A percentile compares a stretch with the other conserved stretches of the same genome.
Conservation (phyloP, 352 stramenopile genomes). For the Globisporangium acanthophoron region DNA sequence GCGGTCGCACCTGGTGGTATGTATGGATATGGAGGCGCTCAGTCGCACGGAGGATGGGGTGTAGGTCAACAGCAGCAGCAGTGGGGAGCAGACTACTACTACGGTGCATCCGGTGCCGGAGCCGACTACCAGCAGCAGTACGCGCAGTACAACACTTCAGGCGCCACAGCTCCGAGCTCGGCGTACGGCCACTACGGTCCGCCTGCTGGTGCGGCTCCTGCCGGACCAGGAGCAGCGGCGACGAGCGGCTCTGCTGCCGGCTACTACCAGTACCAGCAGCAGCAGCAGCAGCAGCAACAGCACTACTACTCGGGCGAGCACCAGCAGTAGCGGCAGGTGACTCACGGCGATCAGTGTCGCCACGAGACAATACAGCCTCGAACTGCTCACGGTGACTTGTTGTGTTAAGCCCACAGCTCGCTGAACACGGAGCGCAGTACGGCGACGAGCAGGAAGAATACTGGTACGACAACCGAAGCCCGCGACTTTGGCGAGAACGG, state of each 20-base stretch:
- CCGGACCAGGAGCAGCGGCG: conserved; percentile 2
- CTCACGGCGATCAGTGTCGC: neutral
- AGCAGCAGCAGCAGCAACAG: conserved; percentile 23
- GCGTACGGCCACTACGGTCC: conserved; percentile 31
- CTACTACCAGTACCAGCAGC: conserved; percentile 43
- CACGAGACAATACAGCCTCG: neutral
- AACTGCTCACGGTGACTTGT: neutral
- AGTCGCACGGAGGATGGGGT: conserved; percentile 14
- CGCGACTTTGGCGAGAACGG: neutral
- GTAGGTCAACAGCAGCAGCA: conserved; percentile 19
- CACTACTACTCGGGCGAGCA: conserved; percentile 5
- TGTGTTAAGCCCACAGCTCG: neutral
- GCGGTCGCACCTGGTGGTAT: conserved; percentile 24
- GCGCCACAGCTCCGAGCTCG: neutral
- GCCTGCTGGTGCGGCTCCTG: conserved; percentile 7
- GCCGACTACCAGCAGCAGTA: conserved; percentile 29
- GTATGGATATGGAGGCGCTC: conserved; percentile 17
- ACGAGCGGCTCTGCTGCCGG: neutral
- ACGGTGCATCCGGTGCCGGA: conserved; percentile 20
- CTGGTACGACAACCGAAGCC: neutral
- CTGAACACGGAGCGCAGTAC: neutral
- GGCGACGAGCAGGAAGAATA: neutral
- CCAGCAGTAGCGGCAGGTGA: conserved; percentile 2
- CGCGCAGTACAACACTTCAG: conserved; percentile 21
- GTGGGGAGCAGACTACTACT: conserved; percentile 44